Evolutionary conservation across 192 early-diverging fungal genomes (phyloP).

Genomic region (Geranomyces variabilis): DNA sequence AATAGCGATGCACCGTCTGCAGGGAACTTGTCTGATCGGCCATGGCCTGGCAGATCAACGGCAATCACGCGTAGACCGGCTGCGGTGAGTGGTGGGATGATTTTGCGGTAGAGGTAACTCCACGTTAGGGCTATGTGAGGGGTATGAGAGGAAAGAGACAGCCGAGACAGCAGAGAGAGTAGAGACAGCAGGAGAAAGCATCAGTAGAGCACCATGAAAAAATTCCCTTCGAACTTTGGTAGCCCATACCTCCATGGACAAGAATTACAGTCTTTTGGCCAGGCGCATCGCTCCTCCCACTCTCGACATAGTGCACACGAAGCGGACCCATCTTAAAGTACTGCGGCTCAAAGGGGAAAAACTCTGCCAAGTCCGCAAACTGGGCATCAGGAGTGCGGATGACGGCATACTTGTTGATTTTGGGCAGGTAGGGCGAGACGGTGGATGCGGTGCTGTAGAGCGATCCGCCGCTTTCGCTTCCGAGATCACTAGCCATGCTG

Average conservation of each 20-base stretch:
- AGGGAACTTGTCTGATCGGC: slow-evolving; percentile 37
- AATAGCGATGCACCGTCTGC: neutral
- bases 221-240: no score
- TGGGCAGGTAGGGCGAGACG: slow-evolving; percentile 6
- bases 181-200: neutral
- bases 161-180: neutral
- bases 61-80: slow-evolving; percentile 32
- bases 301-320: slow-evolving; percentile 27
- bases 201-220: no score
- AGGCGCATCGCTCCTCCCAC: neutral
- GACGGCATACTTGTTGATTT: slow-evolving; percentile 19
- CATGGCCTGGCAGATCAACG: slow-evolving; percentile 33
- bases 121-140: slow-evolving; percentile 30
- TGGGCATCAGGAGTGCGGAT: slow-evolving; percentile 13
- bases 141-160: neutral
- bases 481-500: slow-evolving; percentile 12
- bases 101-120: slow-evolving; percentile 33
- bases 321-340: slow-evolving; percentile 30
- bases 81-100: slow-evolving; percentile 13
- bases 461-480: slow-evolving; percentile 30
- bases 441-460: slow-evolving; percentile 20
- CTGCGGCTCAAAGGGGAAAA: slow-evolving; percentile 7
- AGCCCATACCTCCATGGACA: slow-evolving; percentile 34
- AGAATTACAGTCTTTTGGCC: slow-evolving; percentile 19
- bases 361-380: neutral